Base-by-base conservation (phyloP, 2,329 filamentous ascomycete genomes). In the Aspergillus quadricinctus region DNA sequence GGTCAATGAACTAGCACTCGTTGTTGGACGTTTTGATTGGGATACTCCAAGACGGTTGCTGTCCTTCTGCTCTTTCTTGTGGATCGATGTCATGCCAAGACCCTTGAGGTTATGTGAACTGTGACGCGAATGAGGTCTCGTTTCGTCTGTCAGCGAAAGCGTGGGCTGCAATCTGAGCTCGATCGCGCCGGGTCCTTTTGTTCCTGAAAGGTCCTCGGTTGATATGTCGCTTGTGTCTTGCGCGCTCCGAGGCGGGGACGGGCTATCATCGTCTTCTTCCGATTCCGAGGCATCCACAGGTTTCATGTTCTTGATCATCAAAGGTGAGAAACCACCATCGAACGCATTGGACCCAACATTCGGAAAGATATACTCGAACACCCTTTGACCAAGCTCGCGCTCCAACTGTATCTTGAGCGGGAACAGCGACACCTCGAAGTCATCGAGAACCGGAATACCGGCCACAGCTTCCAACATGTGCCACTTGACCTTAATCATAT, bases 331-430 rank as follows among this genome's bases (percentile, higher is more conserved):
- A 3, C 75, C 75, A 19, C 77, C 75, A 52, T 71, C 79, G 53
- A 78, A 79, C 1, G 75, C 77, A 60, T 75, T 70, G 72, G 82
- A 75, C 72, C 87, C 87, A 64, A 90, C 84, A 10, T 89, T 90
- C 0, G 94, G 95, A 78, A 99, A 99, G 64, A 99, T 91, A 74
- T 99, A 99, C 75, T 97, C 92, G 64, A 99, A 96, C 1, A 99
- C 80, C 64, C 88, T 91, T 76, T 95, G 93, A 48, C 92, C 93
- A 50, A 96, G 87, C 65, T 97, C 92, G 37, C 87, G 88, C 74
- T 99, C 94, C 37, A 99, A 80, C 71, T 99, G 94, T 23, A 99
- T 87, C 73, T 92, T 95, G 71, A 99, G 83, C 0, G 94, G 95
- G 72, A 95, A 92, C 21, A 99, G 78, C 54, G 92, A 91, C 54